A percentile compares a stretch with the other conserved stretches of the same genome.
Conservation (phyloP, 2,329 filamentous ascomycete species). For the Penicillium sp. region DNA sequence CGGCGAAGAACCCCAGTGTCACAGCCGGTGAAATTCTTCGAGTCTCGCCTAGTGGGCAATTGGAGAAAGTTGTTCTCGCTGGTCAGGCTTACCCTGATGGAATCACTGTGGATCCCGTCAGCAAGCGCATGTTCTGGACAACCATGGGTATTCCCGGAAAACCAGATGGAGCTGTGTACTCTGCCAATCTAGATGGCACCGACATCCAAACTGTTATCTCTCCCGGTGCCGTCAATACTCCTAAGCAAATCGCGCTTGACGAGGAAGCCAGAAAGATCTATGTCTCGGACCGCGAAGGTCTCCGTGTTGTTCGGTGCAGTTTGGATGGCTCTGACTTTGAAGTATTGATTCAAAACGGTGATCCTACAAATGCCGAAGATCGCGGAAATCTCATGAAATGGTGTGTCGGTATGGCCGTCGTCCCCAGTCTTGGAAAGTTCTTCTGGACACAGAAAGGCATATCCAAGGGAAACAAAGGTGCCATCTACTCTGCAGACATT, state of each 20-base stretch:
- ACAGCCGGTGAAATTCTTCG: background rate
- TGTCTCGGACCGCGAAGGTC: slow-evolving; percentile 44
- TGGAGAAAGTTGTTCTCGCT: background rate
- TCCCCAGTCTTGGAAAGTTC: slow-evolving; percentile 40
- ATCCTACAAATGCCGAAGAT: slow-evolving; percentile 22
- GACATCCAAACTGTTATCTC: slow-evolving; percentile 44
- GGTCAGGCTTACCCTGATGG: background rate
- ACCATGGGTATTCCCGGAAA: slow-evolving; percentile 44
- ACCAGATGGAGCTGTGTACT: slow-evolving; percentile 43
- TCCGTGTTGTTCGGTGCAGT: slow-evolving; percentile 33
- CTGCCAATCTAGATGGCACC: slow-evolving; percentile 49
- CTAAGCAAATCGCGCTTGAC: slow-evolving; percentile 40
- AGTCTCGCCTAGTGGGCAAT: background rate
- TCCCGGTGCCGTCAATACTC: slow-evolving; percentile 47
- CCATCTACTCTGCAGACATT: slow-evolving; percentile 51
- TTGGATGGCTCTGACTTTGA: slow-evolving; percentile 33
- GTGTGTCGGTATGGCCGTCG: slow-evolving; percentile 56
- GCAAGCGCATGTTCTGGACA: slow-evolving; percentile 47
- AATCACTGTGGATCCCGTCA: background rate
- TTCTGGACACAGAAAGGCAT: slow-evolving; percentile 61
- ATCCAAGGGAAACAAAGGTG: slow-evolving; percentile 48
- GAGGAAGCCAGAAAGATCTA: slow-evolving; percentile 29
- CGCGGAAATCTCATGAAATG: slow-evolving; percentile 36
- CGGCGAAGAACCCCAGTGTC: background rate
- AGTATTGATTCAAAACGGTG: slow-evolving; percentile 37